Evolutionary conservation across 805 yeast species (phyloP).

Genomic region (Wickerhamomyces canadensis): DNA sequence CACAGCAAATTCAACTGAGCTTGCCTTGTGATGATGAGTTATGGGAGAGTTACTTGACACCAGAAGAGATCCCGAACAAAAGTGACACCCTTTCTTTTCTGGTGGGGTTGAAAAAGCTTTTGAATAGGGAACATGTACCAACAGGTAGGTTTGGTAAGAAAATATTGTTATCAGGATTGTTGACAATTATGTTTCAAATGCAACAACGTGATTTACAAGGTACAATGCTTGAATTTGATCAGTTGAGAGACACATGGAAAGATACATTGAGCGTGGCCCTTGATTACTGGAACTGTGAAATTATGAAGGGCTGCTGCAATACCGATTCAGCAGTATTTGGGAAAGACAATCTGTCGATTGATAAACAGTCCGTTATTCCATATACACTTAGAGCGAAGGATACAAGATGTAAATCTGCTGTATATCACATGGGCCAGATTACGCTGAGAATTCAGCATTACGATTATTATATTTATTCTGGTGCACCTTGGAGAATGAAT

Average conservation of each 20-base stretch:
- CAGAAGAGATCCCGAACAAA: constrained; percentile 21
- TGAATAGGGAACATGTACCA: constrained; percentile 43
- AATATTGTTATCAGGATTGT: constrained; percentile 59
- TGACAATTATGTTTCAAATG: constrained; percentile 64
- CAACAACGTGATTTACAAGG: constrained; percentile 67
- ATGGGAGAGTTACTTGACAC: constrained; percentile 42
- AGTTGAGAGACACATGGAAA: constrained; percentile 53
- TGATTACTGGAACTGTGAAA: constrained; percentile 60
- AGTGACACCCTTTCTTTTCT: constrained; percentile 40
- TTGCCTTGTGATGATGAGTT: constrained; percentile 59
- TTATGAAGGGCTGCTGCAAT: constrained; percentile 29
- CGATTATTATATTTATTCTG: constrained; percentile 74
- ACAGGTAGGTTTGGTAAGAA: constrained; percentile 60
- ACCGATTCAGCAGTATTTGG: constrained; percentile 18
- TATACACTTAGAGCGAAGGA: constrained; percentile 26
- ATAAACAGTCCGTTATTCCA: constrained; percentile 11
- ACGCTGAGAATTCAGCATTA: constrained; percentile 68
- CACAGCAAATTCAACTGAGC: constrained; percentile 56
- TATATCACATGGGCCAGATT: constrained; percentile 70
- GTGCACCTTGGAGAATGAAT: constrained; percentile 78
- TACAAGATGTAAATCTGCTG: constrained; percentile 56
- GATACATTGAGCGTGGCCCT: constrained; percentile 64
- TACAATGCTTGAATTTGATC: constrained; percentile 38
- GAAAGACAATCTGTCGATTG: constrained; percentile 12
- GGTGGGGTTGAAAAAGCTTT: constrained; percentile 48